Evolutionary conservation across 2,329 filamentous ascomycete genomes (phyloP).

Genomic region (Pseudogymnoascus pannorum): DNA sequence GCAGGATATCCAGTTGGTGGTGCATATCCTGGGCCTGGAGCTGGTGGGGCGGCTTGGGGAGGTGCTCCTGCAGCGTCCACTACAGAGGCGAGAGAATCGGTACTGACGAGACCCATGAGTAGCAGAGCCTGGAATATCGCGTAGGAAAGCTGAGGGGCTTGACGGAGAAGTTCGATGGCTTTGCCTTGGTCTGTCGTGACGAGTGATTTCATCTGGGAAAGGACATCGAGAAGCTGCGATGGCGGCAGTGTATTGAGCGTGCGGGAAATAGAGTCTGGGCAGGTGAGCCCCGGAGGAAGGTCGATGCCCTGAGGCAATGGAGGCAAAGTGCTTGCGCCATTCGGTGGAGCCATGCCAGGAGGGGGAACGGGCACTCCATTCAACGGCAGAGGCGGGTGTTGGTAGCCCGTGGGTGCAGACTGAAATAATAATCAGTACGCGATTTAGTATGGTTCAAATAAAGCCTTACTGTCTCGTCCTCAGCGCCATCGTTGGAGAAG

Average conservation of each 20-base stretch:
- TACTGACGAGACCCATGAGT: slow-evolving; percentile 86
- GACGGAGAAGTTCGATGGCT: slow-evolving; percentile 76
- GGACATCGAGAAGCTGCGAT: slow-evolving; percentile 83
- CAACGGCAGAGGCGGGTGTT: slow-evolving; percentile 19
- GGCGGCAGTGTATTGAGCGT: slow-evolving; percentile 82
- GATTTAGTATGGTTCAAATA: not conserved
- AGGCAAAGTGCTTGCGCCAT: slow-evolving; percentile 51
- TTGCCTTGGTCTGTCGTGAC: slow-evolving; percentile 74
- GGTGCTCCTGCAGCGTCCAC: slow-evolving; percentile 48
- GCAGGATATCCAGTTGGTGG: slow-evolving; percentile 33
- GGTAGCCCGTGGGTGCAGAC: slow-evolving; percentile 31
- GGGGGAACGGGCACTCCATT: slow-evolving; percentile 30
- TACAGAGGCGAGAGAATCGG: slow-evolving; percentile 72
- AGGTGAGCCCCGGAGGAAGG: slow-evolving; percentile 72
- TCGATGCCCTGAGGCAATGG: slow-evolving; percentile 75
- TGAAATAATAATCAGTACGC: slow-evolving; percentile 11
- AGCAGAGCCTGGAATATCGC: slow-evolving; percentile 92
- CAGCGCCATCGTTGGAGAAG: slow-evolving; percentile 81
- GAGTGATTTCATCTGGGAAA: slow-evolving; percentile 88
- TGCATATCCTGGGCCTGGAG: slow-evolving; percentile 29
- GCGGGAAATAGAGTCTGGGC: slow-evolving; percentile 84
- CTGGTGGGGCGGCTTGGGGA: slow-evolving; percentile 24
- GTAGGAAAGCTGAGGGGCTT: slow-evolving; percentile 87
- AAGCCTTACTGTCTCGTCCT: slow-evolving; percentile 43
- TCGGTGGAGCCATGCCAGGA: slow-evolving; percentile 25